Base-by-base conservation (phyloP, 371 early-diverging fungal species). In the Lichtheimia hyalospora region DNA sequence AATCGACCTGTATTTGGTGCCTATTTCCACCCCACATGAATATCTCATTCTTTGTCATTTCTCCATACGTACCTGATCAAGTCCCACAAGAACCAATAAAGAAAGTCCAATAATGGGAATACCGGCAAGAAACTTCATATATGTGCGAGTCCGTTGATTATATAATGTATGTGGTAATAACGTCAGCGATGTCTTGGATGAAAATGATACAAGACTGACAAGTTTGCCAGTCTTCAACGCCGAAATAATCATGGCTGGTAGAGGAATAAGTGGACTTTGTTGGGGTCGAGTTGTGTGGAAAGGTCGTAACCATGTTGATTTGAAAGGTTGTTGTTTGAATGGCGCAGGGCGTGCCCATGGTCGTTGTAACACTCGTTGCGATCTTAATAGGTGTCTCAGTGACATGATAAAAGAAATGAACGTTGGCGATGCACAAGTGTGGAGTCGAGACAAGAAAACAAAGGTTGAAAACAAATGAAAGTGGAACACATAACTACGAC, bases 1-100 rank as follows among this genome's bases (percentile, higher is more conserved):
- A 84, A 68, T 34, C 86, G 70, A 0, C 77, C 78, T 0, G 86
- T 85, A 54, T 85, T 85, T 18, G 84, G 84, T 58, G 86, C 86
- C 69, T 76, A n/a, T 39, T 42, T 16, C 12, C 25, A 34, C 7
- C 18, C 16, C 1, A 15, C 21, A 40, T 50, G 46, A 40, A 15
- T 52, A n/a, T 21, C 34, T 4, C 43, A 56, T 18, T 15, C 1
- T 23, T 39, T 46, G 40, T 51, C 15, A 43, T 42, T 54, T 48
- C 20, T 18, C n/a, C n/a, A n/a, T n/a, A n/a, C 14, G 21, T 66
- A 73, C 77, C 64, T 75, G 67, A 66, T 79, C 79, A 16, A 81
- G 41, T 1, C 81, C 81, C 15, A 81, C 67, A 5, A 62, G 50
- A 5, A 81, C 23, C 18, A 81, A 59, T 5, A 81, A 24, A 2